Conservation (phyloP, 257 asterid species). For the Coffea eugenioides region DNA sequence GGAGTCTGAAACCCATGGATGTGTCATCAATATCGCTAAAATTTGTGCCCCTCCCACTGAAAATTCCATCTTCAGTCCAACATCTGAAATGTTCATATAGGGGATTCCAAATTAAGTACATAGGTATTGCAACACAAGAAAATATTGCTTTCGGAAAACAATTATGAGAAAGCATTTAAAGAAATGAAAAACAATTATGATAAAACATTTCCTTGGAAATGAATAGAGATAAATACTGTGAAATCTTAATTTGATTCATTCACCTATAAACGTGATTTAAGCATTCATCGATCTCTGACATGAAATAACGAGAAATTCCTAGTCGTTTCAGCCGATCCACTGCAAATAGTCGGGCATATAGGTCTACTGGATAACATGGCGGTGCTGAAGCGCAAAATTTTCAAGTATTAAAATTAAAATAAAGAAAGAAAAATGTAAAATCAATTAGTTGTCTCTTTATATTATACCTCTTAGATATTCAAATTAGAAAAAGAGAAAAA, state of each 20-base stretch:
- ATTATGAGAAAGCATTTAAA: no score
- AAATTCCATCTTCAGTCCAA: conserved; percentile 48
- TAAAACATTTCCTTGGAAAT: no score
- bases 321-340: conserved; percentile 52
- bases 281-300: conserved; percentile 33
- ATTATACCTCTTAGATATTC: no score
- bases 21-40: conserved; percentile 17
- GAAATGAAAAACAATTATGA: no score
- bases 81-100: conserved; percentile 10
- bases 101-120: no score
- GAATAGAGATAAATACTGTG: background rate
- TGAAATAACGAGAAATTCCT: conserved; percentile 43
- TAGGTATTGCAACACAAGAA: no score
- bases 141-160: no score
- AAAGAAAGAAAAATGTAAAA: background rate
- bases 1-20: no score
- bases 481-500: no score
- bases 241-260: background rate
- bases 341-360: conserved; percentile 46
- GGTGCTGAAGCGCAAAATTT: conserved; percentile 30
- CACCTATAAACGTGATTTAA: conserved; percentile 36
- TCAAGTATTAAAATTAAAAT: no score
- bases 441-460: no score
- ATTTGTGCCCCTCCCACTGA: conserved; percentile 33
- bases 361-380: conserved; percentile 39